Conservation (phyloP, 257 asterid genomes). For the Osmanthus fragrans region DNA sequence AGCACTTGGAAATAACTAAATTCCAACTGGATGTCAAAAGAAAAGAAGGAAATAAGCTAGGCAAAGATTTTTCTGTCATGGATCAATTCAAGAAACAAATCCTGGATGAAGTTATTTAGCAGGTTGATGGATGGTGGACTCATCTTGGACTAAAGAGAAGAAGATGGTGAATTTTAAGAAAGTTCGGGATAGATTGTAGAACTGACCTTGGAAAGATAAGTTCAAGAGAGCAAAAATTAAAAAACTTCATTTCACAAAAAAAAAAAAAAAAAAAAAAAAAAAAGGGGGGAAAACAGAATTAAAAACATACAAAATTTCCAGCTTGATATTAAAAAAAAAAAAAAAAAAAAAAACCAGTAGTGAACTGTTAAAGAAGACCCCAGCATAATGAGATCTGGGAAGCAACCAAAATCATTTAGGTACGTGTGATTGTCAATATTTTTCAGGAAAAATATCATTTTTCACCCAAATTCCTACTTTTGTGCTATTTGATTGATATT, state of each 20-base stretch:
- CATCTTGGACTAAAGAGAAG: background rate
- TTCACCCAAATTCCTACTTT: too few relatives aligned
- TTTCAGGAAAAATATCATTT: too few relatives aligned
- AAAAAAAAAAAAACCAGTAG: background rate
- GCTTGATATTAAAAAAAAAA: too few relatives aligned
- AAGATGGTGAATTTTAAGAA: background rate
- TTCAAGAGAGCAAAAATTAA: background rate
- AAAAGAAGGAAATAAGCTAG: background rate
- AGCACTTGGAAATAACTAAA: background rate
- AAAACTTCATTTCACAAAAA: background rate
- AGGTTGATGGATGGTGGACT: background rate
- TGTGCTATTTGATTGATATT: too few relatives aligned
- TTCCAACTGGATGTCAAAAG: background rate
- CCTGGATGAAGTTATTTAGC: background rate
- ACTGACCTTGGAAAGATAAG: background rate
- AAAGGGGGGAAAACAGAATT: too few relatives aligned
- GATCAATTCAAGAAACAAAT: too few relatives aligned
- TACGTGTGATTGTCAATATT: too few relatives aligned
- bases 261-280: too few relatives aligned
- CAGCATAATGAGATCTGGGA: constrained; percentile 31
- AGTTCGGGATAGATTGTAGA: background rate
- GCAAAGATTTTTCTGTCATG: background rate
- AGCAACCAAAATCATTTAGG: constrained; percentile 2
- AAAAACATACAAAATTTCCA: background rate
- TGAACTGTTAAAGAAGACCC: background rate